phyloP scores from a whole-genome alignment of 805 yeast genomes.

The Metschnikowia colocasiae region DNA sequence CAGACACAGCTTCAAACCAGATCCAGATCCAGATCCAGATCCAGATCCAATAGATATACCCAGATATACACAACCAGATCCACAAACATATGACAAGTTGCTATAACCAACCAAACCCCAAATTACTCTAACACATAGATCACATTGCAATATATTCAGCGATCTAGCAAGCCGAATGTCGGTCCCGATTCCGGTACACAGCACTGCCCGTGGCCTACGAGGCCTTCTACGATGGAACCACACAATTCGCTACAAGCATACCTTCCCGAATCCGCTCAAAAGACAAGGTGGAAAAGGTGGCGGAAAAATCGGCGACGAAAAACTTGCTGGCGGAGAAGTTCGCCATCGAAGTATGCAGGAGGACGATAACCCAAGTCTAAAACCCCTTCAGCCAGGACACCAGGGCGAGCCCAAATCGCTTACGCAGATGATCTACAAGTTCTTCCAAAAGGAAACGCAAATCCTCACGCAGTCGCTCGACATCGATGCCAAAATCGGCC shows the following conservation, averaged over 20 bases:
- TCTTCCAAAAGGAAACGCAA: slow-evolving; percentile 12
- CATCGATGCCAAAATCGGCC: slow-evolving; percentile 3
- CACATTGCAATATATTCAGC: no score
- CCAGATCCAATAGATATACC: no score
- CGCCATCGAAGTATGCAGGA: not conserved
- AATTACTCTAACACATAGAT: no score
- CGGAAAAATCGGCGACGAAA: not conserved
- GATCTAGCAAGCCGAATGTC: not conserved
- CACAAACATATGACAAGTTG: no score
- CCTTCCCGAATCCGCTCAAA: not conserved
- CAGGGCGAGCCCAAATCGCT: not conserved
- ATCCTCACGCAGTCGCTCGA: slow-evolving; percentile 9
- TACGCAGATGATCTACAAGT: not conserved
- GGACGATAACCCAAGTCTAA: not conserved
- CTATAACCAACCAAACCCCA: no score
- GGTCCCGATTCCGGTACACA: not conserved
- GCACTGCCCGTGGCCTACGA: not conserved
- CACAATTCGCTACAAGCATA: not conserved
- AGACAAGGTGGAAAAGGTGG: no score
- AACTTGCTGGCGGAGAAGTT: no score
- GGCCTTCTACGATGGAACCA: not conserved
- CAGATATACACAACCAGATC: no score
- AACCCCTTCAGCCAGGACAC: not conserved
- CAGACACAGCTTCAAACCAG: no score
- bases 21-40: no score